Evolutionary conservation across 2,329 filamentous ascomycete species (phyloP).

Genomic region (Paraphaeosphaeria sporulosa): DNA sequence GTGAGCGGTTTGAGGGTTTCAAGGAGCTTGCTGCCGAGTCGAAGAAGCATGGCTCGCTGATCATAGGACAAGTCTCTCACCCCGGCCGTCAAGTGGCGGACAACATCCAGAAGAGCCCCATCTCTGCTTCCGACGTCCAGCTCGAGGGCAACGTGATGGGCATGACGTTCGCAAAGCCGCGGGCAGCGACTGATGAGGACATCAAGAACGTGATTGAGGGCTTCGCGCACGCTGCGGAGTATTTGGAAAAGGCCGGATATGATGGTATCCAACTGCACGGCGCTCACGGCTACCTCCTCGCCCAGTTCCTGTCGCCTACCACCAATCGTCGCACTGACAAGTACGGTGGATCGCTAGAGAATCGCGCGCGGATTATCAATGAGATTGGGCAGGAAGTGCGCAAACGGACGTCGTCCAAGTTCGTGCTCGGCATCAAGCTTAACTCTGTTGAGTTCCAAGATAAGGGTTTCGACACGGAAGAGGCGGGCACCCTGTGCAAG

Average conservation of each 20-base stretch:
- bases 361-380: conserved; percentile 52
- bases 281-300: conserved; percentile 56
- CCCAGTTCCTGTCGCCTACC: conserved; percentile 53
- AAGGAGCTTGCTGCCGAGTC: conserved; percentile 61
- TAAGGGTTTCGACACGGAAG: conserved; percentile 60
- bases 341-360: conserved; percentile 54
- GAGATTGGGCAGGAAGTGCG: conserved; percentile 52
- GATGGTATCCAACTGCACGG: conserved; percentile 59
- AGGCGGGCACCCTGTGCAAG: conserved; percentile 58
- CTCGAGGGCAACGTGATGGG: conserved; percentile 46
- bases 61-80: conserved; percentile 69
- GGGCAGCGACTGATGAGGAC: conserved; percentile 61
- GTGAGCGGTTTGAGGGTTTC: conserved; percentile 68
- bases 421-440: conserved; percentile 65
- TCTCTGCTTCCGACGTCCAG: conserved; percentile 58
- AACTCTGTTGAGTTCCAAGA: conserved; percentile 66
- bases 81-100: conserved; percentile 64
- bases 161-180: conserved; percentile 62
- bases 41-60: conserved; percentile 65
- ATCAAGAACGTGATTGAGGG: conserved; percentile 65
- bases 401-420: conserved; percentile 44
- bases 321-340: conserved; percentile 55
- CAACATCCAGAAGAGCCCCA: conserved; percentile 57
- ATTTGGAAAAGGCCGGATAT: conserved; percentile 68
- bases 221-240: conserved; percentile 69